These are phyloP conservation scores for Carex scoparia DNA, from an alignment of 176 grass and related monocot species.

Conservation along the genomic window DNA sequence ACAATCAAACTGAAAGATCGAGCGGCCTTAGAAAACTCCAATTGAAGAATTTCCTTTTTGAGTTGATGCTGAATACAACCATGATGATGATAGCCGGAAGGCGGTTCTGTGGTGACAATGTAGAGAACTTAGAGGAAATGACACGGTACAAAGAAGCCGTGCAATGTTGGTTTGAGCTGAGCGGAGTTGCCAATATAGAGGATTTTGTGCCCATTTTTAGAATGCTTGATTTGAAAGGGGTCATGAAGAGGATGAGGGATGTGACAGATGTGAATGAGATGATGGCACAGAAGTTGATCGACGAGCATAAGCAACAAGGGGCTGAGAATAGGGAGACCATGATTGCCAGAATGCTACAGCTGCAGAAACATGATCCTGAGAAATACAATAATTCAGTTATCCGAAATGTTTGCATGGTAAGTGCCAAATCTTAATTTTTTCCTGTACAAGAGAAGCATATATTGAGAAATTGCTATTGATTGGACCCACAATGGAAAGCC, in stretches of 20 bases:
- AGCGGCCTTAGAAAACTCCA: neutral
- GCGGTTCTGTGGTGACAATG: neutral
- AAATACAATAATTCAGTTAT: conserved; percentile 13
- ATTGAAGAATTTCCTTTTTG: neutral
- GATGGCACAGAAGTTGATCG: conserved; percentile 21
- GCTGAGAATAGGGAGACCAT: neutral
- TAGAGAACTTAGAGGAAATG: conserved; percentile 8
- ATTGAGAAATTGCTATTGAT: too few relatives aligned
- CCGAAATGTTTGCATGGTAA: conserved; percentile 20
- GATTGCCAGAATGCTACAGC: conserved; percentile 16
- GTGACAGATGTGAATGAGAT: conserved; percentile 5
- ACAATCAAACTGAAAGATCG: neutral
- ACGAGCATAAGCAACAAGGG: neutral
- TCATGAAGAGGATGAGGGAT: conserved; percentile 6
- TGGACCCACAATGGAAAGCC: too few relatives aligned
- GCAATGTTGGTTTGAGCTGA: conserved; percentile 12
- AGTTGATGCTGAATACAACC: conserved; percentile 41
- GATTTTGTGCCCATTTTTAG: conserved; percentile 14
- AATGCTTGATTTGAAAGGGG: conserved; percentile 17
- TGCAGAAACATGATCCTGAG: conserved; percentile 7
- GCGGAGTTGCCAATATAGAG: neutral
- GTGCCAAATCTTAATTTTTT: neutral
- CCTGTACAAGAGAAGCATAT: neutral
- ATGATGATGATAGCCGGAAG: conserved; percentile 15
- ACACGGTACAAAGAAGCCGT: neutral